These are phyloP conservation scores for Cercospora zeae-maydis DNA, from an alignment of 2,329 filamentous ascomycete species.

Conservation along the genomic window DNA sequence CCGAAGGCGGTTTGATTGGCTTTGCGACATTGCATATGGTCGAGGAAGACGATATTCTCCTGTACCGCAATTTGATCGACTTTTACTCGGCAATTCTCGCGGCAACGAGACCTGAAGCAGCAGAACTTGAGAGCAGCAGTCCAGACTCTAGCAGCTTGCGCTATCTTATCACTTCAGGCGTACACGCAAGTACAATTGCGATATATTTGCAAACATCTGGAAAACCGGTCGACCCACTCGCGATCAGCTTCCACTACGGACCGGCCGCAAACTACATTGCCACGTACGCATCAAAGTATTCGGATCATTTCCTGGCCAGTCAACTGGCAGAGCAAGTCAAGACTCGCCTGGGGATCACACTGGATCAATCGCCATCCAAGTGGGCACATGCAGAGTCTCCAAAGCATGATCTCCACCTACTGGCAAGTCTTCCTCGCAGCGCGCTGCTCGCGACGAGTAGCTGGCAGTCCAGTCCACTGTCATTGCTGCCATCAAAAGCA, in stretches of 20 bases:
- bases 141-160: slow-evolving; percentile 41
- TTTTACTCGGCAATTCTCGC: slow-evolving; percentile 55
- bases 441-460: slow-evolving; percentile 44
- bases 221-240: slow-evolving; percentile 46
- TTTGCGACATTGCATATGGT: slow-evolving; percentile 57
- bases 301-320: slow-evolving; percentile 52
- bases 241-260: slow-evolving; percentile 52
- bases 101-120: slow-evolving; percentile 3
- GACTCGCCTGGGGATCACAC: slow-evolving; percentile 45
- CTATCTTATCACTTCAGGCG: slow-evolving; percentile 50
- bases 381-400: slow-evolving; percentile 56
- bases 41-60: slow-evolving; percentile 55
- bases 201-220: slow-evolving; percentile 52
- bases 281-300: slow-evolving; percentile 54
- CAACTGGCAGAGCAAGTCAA: slow-evolving; percentile 46
- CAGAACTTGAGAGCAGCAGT: background rate
- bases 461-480: slow-evolving; percentile 43
- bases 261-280: slow-evolving; percentile 57
- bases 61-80: slow-evolving; percentile 58
- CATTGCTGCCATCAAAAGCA: slow-evolving; percentile 50
- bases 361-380: slow-evolving; percentile 44
- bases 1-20: slow-evolving; percentile 48
- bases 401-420: slow-evolving; percentile 54
- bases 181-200: slow-evolving; percentile 51
- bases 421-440: slow-evolving; percentile 55